Evolutionary conservation across 2,329 filamentous ascomycete genomes (phyloP), one percentile per base, ranked within the genome.

Genomic region (Beauveria sp.): DNA sequence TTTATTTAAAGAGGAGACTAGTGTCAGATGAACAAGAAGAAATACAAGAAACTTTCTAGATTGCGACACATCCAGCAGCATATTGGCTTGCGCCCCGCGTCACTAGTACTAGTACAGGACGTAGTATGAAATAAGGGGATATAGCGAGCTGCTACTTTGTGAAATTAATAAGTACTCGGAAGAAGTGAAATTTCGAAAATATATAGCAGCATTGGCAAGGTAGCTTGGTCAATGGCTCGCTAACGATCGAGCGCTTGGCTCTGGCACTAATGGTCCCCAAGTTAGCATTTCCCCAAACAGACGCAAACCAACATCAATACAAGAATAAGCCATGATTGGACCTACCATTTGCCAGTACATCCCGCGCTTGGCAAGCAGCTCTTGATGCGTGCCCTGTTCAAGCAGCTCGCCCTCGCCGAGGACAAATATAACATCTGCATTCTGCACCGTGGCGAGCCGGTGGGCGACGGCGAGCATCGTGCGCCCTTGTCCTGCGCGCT

Each of bases 401-500:
- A 84, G 67, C 50, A 84, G 74, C 65, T 77, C 81, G 26, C 87
- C 73, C 63, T 86, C 80, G 12, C 88, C 88, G 52, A 94, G 83
- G 0, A 93, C 89, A 67, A 90, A 91, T 46, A 92, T 92, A 18
- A 86, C 76, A 70, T 93, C 87, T 1, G 89, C 88, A 65, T 92
- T 88, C 71, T 90, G 89, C 24, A 92, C 85, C 12, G 88, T 93
- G 0, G 87, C 87, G 54, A 93, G 77, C 18, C 90, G 79, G 70
- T 93, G 90, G 1, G 90, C 90, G 12, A 94, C 89, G 3, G 89
- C 88, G 2, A 94, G 78, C 63, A 89, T 90, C 1, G 90, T 86
- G 6, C 82, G 75, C 2, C 81, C 82, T 64, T 79, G 77, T 3
- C 79, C 80, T 0, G 84, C 85, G 50, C 78, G 78, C 76, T 91